These are phyloP conservation scores for Jaapia argillacea DNA, from an alignment of 768 basidiomycete species.

Conservation along the genomic window DNA sequence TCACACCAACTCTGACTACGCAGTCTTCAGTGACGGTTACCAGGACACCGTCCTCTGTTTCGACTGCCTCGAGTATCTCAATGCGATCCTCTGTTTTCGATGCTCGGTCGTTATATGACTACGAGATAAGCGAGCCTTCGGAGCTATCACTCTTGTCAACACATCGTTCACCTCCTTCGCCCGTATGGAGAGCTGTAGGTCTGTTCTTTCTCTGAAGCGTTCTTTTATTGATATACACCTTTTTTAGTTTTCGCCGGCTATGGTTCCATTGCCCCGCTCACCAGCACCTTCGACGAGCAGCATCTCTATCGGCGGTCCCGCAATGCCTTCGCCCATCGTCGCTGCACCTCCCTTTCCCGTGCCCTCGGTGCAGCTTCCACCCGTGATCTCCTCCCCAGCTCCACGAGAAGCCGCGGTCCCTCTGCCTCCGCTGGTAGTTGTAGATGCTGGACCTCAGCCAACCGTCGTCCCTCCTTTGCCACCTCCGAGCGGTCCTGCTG, in stretches of 20 bases:
- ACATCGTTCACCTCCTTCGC: slow-evolving; percentile 15
- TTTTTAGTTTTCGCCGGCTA: too few species aligned
- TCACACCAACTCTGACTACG: slow-evolving; percentile 16
- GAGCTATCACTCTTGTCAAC: slow-evolving; percentile 50
- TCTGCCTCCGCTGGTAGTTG: too few species aligned
- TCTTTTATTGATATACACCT: slow-evolving; percentile 1
- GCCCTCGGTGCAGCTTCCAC: too few species aligned
- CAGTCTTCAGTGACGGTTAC: slow-evolving; percentile 8
- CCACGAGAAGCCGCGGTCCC: too few species aligned
- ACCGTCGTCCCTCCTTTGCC: slow-evolving; percentile 11
- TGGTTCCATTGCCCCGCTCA: too few species aligned
- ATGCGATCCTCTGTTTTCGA: slow-evolving; percentile 21
- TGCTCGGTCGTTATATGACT: slow-evolving; percentile 13
- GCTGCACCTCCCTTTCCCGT: too few species aligned
- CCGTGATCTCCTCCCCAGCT: too few species aligned
- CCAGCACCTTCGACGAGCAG: too few species aligned
- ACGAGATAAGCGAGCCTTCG: slow-evolving; percentile 28
- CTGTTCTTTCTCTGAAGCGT: slow-evolving; percentile 5
- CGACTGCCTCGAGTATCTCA: slow-evolving; percentile 20
- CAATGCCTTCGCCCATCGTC: too few species aligned
- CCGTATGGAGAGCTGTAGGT: slow-evolving; percentile 24
- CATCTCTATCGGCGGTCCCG: too few species aligned
- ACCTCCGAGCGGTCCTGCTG: slow-evolving; percentile 22
- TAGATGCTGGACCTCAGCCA: too few species aligned
- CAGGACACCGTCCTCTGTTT: slow-evolving; percentile 19